Percentiles rank a stretch among this genome's conserved stretches.
phyloP scores from a whole-genome alignment of 495 filamentous ascomycete species.

The Cairneyella variabilis region DNA sequence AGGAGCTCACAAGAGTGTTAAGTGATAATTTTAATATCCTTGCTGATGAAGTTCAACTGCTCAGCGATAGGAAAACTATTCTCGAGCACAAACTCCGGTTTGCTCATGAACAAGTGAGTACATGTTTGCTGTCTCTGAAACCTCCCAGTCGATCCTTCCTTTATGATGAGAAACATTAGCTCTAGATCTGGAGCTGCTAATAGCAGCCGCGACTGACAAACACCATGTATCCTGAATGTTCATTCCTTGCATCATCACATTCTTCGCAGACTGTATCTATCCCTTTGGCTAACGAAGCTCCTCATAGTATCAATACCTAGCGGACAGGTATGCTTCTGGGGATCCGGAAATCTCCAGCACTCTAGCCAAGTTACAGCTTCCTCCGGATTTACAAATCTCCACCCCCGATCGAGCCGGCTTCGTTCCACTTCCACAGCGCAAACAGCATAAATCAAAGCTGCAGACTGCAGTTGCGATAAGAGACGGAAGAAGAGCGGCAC shows the following conservation, averaged over 20 bases:
- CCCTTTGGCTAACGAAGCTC: constrained; percentile 6
- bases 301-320: constrained; percentile 48
- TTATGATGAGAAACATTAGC: constrained; percentile 63
- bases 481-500: constrained; percentile 46
- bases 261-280: constrained; percentile 9
- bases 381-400: constrained; percentile 44
- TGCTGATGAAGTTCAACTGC: constrained; percentile 52
- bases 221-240: constrained; percentile 32
- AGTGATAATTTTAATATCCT: constrained; percentile 62
- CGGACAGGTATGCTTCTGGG: constrained; percentile 53
- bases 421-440: constrained; percentile 46
- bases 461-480: constrained; percentile 51
- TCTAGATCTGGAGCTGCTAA: constrained; percentile 66
- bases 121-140: constrained; percentile 1
- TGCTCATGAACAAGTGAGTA: constrained; percentile 53
- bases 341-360: constrained; percentile 49
- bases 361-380: constrained; percentile 51
- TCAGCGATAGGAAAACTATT: constrained; percentile 50
- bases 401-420: constrained; percentile 37
- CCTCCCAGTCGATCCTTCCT: constrained; percentile 6
- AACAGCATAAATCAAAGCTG: constrained; percentile 40
- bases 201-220: constrained; percentile 50
- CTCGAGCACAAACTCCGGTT: constrained; percentile 55
- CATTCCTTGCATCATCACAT: constrained; percentile 6
- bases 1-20: constrained; percentile 43